Percentiles rank a stretch among this genome's conserved stretches.
These are phyloP conservation scores for Leishmania aethiopica DNA, from an alignment of 208 protist genomes.

Conservation along the genomic window DNA sequence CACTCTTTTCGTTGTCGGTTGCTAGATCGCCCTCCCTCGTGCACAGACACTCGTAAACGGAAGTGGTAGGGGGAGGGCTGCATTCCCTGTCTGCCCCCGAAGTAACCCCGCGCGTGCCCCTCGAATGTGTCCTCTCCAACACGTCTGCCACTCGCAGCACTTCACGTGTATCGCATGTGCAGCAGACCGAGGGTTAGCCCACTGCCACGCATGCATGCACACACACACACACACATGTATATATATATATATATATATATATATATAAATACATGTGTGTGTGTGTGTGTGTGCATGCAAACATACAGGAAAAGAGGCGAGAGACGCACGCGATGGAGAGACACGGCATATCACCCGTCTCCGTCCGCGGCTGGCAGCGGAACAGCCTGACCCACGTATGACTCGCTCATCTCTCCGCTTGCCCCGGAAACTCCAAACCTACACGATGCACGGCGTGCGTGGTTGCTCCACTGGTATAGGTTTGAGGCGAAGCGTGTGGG, in stretches of 20 bases:
- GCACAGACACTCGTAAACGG: neutral
- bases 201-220: neutral
- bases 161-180: no score
- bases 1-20: neutral
- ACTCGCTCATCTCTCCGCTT: neutral
- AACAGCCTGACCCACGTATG: neutral
- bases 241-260: neutral
- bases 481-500: neutral
- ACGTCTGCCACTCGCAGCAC: neutral
- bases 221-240: neutral
- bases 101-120: neutral
- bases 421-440: neutral
- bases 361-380: neutral
- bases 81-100: neutral
- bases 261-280: neutral
- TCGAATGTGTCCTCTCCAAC: neutral
- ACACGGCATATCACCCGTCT: neutral
- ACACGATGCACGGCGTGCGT: neutral
- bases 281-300: neutral
- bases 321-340: neutral
- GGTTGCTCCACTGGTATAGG: neutral
- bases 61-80: neutral
- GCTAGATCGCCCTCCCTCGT: neutral
- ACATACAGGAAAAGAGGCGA: neutral
- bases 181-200: neutral